These are phyloP conservation scores for Scopulariopsis brevicaulis DNA, from an alignment of 2,329 filamentous ascomycete genomes.

Conservation along the genomic window DNA sequence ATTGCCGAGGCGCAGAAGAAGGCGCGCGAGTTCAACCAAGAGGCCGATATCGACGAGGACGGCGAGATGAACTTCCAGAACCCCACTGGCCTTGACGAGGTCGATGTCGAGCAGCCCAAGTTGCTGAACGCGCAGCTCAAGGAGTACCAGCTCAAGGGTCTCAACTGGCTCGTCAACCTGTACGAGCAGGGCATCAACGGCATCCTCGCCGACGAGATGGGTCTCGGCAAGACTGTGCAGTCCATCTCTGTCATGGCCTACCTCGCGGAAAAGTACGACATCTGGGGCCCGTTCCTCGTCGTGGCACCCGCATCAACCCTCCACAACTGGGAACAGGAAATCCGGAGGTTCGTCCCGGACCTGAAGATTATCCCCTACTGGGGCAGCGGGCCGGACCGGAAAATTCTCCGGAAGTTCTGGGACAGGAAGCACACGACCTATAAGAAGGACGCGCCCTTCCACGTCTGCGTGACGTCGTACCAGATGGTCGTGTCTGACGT, in stretches of 20 bases:
- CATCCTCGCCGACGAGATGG: conserved; percentile 98
- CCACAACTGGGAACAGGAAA: conserved; percentile 99
- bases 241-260: conserved; percentile 99
- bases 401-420: conserved; percentile 97
- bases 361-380: conserved; percentile 96
- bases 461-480: conserved; percentile 93
- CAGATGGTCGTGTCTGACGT: conserved; percentile 94
- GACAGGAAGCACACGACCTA: conserved; percentile 96
- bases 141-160: conserved; percentile 96
- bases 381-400: conserved; percentile 88
- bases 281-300: conserved; percentile 95
- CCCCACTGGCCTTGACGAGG: conserved; percentile 84
- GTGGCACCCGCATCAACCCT: conserved; percentile 92
- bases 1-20: conserved; percentile 91
- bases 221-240: conserved; percentile 97
- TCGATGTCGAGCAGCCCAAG: conserved; percentile 89
- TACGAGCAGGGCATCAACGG: conserved; percentile 99
- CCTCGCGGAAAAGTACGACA: conserved; percentile 91
- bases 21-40: conserved; percentile 83
- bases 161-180: conserved; percentile 97
- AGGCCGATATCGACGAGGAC: conserved; percentile 70
- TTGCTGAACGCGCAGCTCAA: conserved; percentile 90
- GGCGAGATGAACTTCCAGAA: conserved; percentile 99
- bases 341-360: conserved; percentile 84
- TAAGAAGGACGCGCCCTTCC: conserved; percentile 84